phyloP scores from a whole-genome alignment of 441 rosid genomes.

The Melastoma candidum region DNA sequence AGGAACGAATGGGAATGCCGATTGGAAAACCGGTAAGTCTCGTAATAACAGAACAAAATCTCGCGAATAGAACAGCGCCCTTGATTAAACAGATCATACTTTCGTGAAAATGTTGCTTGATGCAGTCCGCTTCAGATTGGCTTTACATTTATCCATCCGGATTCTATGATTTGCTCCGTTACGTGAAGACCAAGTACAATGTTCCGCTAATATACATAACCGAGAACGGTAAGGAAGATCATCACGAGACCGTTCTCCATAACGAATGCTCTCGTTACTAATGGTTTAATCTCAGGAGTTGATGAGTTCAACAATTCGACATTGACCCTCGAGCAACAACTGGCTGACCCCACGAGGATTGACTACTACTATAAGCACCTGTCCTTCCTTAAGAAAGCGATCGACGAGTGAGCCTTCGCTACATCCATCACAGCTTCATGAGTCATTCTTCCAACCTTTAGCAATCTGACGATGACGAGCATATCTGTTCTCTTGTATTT shows the following conservation, averaged over 20 bases:
- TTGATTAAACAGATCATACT: no score
- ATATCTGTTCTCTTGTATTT: no score
- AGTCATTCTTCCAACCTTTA: no score
- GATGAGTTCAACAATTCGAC: slow-evolving; percentile 3
- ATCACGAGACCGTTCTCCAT: not conserved
- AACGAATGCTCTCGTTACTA: not conserved
- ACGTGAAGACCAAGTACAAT: slow-evolving; percentile 9
- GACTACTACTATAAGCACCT: slow-evolving; percentile 2
- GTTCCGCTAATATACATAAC: slow-evolving; percentile 8
- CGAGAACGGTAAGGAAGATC: slow-evolving; percentile 1
- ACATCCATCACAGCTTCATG: no score
- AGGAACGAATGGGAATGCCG: slow-evolving; percentile 1
- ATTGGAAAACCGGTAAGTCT: slow-evolving; percentile 7
- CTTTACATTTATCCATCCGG: slow-evolving; percentile 5
- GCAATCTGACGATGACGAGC: no score
- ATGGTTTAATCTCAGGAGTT: not conserved
- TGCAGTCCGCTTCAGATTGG: slow-evolving; percentile 9
- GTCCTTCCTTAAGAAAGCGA: not conserved
- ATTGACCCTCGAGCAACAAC: slow-evolving; percentile 3
- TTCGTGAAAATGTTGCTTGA: not conserved
- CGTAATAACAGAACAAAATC: not conserved
- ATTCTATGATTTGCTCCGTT: slow-evolving; percentile 1
- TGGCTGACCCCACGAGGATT: slow-evolving; percentile 4
- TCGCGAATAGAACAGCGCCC: no score
- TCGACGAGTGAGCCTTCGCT: not conserved